phyloP scores from a whole-genome alignment of 1,284 basidiomycete genomes.

The Apiotrichum laibachii region DNA sequence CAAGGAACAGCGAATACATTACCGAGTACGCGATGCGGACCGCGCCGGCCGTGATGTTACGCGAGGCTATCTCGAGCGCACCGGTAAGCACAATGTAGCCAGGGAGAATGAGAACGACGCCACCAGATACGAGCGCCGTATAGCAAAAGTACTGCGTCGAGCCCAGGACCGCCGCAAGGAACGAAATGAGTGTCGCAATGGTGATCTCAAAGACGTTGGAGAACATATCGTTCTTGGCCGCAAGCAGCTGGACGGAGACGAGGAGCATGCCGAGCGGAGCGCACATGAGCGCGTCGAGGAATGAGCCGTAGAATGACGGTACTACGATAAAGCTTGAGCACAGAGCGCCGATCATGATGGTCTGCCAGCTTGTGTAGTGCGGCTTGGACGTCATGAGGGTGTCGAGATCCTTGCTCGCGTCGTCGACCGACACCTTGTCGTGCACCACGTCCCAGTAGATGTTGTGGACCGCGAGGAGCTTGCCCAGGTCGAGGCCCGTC shows the following conservation, averaged over 20 bases:
- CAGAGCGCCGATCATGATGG: slow-evolving; percentile 72
- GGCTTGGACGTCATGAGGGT: slow-evolving; percentile 65
- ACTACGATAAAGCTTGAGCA: slow-evolving; percentile 74
- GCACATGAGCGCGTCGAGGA: slow-evolving; percentile 72
- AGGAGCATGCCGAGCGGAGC: slow-evolving; percentile 79
- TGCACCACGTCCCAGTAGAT: slow-evolving; percentile 88
- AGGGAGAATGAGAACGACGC: slow-evolving; percentile 83
- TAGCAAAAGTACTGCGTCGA: slow-evolving; percentile 73
- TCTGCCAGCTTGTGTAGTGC: slow-evolving; percentile 64
- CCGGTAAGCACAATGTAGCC: slow-evolving; percentile 76
- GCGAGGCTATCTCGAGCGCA: slow-evolving; percentile 68
- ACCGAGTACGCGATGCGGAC: slow-evolving; percentile 76
- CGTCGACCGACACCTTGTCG: slow-evolving; percentile 76
- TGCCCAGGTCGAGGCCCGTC: slow-evolving; percentile 70
- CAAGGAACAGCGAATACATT: slow-evolving; percentile 63
- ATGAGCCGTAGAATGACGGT: slow-evolving; percentile 51
- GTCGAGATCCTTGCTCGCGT: slow-evolving; percentile 71
- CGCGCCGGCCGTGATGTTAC: slow-evolving; percentile 77
- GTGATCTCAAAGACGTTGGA: slow-evolving; percentile 66
- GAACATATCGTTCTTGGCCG: slow-evolving; percentile 75
- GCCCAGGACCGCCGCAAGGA: slow-evolving; percentile 72
- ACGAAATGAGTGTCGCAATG: slow-evolving; percentile 59
- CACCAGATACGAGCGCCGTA: slow-evolving; percentile 75
- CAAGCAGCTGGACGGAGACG: slow-evolving; percentile 68
- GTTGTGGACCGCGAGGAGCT: slow-evolving; percentile 70